Evolutionary conservation across 345 rosid species (phyloP).

Genomic region (Boechera divaricarpa): DNA sequence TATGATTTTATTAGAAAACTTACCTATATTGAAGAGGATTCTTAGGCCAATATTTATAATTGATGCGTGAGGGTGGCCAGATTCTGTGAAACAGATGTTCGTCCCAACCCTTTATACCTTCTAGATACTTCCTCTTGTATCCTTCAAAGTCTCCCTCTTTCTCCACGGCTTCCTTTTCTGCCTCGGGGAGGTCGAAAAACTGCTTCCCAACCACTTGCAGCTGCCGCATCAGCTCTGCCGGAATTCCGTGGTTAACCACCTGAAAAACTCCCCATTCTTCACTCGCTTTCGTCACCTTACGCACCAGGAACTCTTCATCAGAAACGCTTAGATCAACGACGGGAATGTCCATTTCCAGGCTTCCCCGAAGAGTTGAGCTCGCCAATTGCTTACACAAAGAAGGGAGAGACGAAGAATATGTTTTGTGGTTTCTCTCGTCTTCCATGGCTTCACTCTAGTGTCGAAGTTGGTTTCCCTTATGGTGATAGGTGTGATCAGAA

Average conservation of each 20-base stretch:
- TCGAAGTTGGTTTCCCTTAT: too few species aligned
- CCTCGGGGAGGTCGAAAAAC: neutral
- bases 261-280: constrained; percentile 53
- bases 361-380: neutral
- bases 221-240: constrained; percentile 44
- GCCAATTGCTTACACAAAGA: neutral
- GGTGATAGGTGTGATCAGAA: neutral
- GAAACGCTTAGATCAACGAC: constrained; percentile 45
- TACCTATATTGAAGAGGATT: neutral
- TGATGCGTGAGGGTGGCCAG: neutral
- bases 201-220: constrained; percentile 45
- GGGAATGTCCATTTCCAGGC: neutral
- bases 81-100: neutral
- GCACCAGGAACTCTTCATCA: constrained; percentile 35
- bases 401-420: neutral
- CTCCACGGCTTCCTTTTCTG: neutral
- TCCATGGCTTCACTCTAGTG: neutral
- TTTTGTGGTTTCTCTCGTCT: neutral
- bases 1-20: neutral
- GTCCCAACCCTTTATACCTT: neutral
- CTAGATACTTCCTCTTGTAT: neutral
- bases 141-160: neutral
- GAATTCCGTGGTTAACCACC: constrained; percentile 47
- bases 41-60: neutral
- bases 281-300: constrained; percentile 45